Evolutionary conservation across 257 asterid genomes (phyloP).

Genomic region (Handroanthus guayacan): DNA sequence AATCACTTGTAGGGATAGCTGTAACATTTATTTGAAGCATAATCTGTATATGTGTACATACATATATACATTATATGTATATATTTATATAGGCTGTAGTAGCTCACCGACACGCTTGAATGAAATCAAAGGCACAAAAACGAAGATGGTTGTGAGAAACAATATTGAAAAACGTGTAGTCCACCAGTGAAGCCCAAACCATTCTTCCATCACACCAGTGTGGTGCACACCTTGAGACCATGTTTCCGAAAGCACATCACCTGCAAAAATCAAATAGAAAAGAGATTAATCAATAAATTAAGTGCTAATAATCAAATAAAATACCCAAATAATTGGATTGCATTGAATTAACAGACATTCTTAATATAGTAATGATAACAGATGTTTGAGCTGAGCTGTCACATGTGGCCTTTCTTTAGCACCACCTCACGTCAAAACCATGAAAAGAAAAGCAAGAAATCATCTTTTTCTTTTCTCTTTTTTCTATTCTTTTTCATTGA

Average conservation of each 20-base stretch:
- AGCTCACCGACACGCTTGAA: conserved; percentile 85
- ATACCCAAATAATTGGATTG: neutral
- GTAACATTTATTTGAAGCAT: neutral
- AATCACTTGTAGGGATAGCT: neutral
- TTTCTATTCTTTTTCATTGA: neutral
- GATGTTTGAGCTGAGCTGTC: conserved; percentile 38
- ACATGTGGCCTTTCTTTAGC: conserved; percentile 36
- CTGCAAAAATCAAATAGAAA: conserved; percentile 44
- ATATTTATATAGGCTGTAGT: neutral
- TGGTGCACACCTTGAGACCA: conserved; percentile 83
- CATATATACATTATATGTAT: no score
- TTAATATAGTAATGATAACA: conserved; percentile 26
- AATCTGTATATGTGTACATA: no score
- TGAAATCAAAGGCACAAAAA: conserved; percentile 75
- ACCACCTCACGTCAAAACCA: conserved; percentile 30
- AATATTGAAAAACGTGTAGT: conserved; percentile 65
- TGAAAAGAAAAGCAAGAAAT: conserved; percentile 6
- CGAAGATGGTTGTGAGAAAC: conserved; percentile 67
- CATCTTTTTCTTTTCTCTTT: no score
- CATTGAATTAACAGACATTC: conserved; percentile 20
- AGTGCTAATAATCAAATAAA: neutral
- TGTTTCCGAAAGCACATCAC: conserved; percentile 87
- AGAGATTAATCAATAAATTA: conserved; percentile 14
- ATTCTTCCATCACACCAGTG: conserved; percentile 84
- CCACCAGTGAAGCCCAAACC: conserved; percentile 96